A percentile compares a stretch with the other conserved stretches of the same genome.
phyloP scores from a whole-genome alignment of 495 filamentous ascomycete genomes.

The Cercophora samala region DNA sequence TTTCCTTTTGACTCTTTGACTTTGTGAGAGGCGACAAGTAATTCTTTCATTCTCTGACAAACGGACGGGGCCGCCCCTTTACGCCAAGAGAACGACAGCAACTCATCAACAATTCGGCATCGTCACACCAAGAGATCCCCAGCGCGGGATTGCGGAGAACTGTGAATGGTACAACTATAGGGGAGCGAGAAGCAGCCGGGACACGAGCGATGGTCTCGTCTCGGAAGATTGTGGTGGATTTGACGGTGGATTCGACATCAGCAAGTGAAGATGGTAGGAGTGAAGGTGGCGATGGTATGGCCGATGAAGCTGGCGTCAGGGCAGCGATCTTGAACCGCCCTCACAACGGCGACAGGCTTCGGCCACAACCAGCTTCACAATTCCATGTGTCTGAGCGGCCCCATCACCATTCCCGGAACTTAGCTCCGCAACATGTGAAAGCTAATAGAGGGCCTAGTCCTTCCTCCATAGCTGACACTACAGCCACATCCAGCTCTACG shows the following conservation, averaged over 20 bases:
- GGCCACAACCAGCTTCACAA: not conserved
- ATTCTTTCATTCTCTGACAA: not conserved
- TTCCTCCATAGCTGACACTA: not conserved
- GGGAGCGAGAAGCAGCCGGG: not conserved
- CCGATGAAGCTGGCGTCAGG: not conserved
- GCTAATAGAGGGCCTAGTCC: slow-evolving; percentile 2
- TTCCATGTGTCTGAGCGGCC: not conserved
- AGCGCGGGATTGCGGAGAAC: not conserved
- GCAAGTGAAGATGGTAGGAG: not conserved
- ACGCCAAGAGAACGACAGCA: not conserved
- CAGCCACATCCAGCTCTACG: not conserved
- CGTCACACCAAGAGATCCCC: not conserved
- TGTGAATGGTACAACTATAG: slow-evolving; percentile 6
- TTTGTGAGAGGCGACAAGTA: not conserved
- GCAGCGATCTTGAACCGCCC: not conserved
- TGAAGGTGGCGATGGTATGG: not conserved
- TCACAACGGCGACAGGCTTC: not conserved
- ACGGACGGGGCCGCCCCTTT: not conserved
- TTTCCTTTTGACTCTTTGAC: not conserved
- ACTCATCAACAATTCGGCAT: not conserved
- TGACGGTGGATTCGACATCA: slow-evolving; percentile 2
- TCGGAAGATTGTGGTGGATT: slow-evolving; percentile 2
- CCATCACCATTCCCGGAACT: not conserved
- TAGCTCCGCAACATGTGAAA: not conserved
- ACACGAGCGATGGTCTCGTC: not conserved